These are phyloP conservation scores for Skeletonema potamos DNA, from an alignment of 108 stramenopile species.

Conservation along the genomic window DNA sequence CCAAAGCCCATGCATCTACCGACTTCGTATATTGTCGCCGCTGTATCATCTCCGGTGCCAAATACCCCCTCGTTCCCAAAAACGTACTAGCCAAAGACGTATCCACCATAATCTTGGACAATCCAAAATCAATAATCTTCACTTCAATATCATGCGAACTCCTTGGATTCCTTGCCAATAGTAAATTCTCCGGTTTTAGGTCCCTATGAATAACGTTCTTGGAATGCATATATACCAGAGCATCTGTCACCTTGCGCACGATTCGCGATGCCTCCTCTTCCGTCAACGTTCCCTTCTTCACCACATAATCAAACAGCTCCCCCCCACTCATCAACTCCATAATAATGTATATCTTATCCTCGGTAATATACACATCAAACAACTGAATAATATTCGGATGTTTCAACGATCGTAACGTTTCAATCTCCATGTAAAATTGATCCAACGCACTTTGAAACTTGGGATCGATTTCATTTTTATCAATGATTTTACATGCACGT, in stretches of 20 bases:
- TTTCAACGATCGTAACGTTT: slow-evolving; percentile 61
- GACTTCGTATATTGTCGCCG: slow-evolving; percentile 78
- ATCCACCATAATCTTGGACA: slow-evolving; percentile 86
- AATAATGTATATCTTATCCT: slow-evolving; percentile 93
- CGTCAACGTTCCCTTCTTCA: slow-evolving; percentile 85
- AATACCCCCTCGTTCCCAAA: slow-evolving; percentile 94
- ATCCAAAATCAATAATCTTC: slow-evolving; percentile 98
- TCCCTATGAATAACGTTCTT: slow-evolving; percentile 96
- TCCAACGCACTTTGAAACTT: slow-evolving; percentile 89
- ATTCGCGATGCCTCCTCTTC: slow-evolving; percentile 89
- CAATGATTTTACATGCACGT: slow-evolving; percentile 96
- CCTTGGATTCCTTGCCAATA: slow-evolving; percentile 56
- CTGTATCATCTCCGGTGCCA: slow-evolving; percentile 98
- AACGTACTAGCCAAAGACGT: slow-evolving; percentile 78
- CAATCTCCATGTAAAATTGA: slow-evolving; percentile 95
- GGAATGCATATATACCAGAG: slow-evolving; percentile 95
- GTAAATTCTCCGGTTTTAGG: slow-evolving; percentile 95
- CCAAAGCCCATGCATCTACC: slow-evolving; percentile 92
- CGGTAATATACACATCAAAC: slow-evolving; percentile 91
- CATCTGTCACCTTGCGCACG: slow-evolving; percentile 88
- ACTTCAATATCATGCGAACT: slow-evolving; percentile 71
- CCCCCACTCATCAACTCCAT: slow-evolving; percentile 99
- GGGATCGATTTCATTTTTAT: slow-evolving; percentile 89
- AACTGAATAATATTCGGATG: slow-evolving; percentile 96
- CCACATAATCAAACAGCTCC: slow-evolving; percentile 98